These are phyloP conservation scores for Postia placenta DNA, from an alignment of 768 basidiomycete species.

Conservation along the genomic window DNA sequence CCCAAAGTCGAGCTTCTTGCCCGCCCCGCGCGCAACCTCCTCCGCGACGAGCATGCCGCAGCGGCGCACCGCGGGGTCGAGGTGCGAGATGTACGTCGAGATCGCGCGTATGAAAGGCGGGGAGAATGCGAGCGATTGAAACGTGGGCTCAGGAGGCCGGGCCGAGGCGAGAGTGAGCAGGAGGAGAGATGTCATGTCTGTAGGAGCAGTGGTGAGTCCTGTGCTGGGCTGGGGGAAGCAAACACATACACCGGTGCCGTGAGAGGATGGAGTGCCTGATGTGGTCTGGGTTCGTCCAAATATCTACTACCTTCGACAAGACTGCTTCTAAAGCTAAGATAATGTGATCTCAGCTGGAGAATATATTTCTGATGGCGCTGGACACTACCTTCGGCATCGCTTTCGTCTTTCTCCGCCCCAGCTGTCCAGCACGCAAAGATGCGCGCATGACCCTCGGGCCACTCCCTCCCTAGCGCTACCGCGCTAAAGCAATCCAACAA, in stretches of 20 bases:
- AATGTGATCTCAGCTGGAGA: background rate
- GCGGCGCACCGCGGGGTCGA: conserved; percentile 68
- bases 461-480: conserved; percentile 49
- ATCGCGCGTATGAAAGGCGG: conserved; percentile 63
- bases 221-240: background rate
- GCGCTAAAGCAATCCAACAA: conserved; percentile 46
- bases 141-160: conserved; percentile 24
- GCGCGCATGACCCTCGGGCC: conserved; percentile 53
- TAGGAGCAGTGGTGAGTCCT: no score
- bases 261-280: conserved; percentile 74
- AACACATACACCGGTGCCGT: conserved; percentile 64
- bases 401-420: conserved; percentile 31
- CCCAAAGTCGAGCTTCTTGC: conserved; percentile 70
- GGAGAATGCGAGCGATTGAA: conserved; percentile 41
- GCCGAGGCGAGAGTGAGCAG: conserved; percentile 61
- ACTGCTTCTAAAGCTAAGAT: conserved; percentile 40
- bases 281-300: conserved; percentile 75
- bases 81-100: conserved; percentile 70
- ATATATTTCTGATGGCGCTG: background rate
- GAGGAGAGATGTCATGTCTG: conserved; percentile 72
- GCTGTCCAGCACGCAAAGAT: conserved; percentile 70
- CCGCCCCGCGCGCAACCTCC: conserved; percentile 53
- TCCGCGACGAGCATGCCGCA: conserved; percentile 95
- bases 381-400: conserved; percentile 25
- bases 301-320: conserved; percentile 43